These are phyloP conservation scores for Scopulariopsis brevicaulis DNA, from an alignment of 2,329 filamentous ascomycete genomes.

Conservation along the genomic window DNA sequence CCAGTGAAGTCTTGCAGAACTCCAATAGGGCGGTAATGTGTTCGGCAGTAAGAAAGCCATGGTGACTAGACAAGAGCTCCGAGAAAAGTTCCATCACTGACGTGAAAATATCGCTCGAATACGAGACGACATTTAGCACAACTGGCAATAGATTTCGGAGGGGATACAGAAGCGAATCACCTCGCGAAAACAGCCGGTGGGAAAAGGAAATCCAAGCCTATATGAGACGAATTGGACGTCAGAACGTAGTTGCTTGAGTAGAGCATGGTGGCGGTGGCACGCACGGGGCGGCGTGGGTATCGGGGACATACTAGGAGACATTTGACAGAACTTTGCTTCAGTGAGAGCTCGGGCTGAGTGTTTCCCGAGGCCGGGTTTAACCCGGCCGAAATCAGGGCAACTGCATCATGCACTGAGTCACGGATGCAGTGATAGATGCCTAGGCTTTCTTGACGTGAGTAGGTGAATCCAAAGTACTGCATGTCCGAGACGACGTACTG, in stretches of 20 bases:
- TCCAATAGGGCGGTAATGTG: constrained; percentile 46
- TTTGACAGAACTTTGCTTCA: constrained; percentile 43
- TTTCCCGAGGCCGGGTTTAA: constrained; percentile 15
- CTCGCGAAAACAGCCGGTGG: constrained; percentile 30
- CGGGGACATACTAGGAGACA: constrained; percentile 42
- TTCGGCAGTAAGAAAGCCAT: constrained; percentile 45
- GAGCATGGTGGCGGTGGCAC: background rate
- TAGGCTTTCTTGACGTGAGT: constrained; percentile 16
- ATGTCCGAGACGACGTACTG: constrained; percentile 26
- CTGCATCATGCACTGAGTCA: constrained; percentile 26
- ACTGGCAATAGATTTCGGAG: constrained; percentile 49
- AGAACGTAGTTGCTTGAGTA: background rate
- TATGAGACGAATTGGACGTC: background rate
- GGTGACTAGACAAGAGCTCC: constrained; percentile 54
- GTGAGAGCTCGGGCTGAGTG: constrained; percentile 14
- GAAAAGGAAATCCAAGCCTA: constrained; percentile 1
- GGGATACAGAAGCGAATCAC: constrained; percentile 43
- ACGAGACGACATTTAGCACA: constrained; percentile 34
- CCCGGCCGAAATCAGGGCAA: constrained; percentile 25
- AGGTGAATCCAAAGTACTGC: constrained; percentile 15
- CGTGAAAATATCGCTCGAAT: constrained; percentile 46
- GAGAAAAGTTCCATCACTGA: constrained; percentile 51
- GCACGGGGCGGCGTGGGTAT: background rate
- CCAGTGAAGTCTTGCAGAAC: constrained; percentile 52
- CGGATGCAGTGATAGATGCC: constrained; percentile 26